A percentile compares a stretch with the other conserved stretches of the same genome.
Conservation (phyloP, 345 rosid genomes). For the Clarkia xantiana region DNA sequence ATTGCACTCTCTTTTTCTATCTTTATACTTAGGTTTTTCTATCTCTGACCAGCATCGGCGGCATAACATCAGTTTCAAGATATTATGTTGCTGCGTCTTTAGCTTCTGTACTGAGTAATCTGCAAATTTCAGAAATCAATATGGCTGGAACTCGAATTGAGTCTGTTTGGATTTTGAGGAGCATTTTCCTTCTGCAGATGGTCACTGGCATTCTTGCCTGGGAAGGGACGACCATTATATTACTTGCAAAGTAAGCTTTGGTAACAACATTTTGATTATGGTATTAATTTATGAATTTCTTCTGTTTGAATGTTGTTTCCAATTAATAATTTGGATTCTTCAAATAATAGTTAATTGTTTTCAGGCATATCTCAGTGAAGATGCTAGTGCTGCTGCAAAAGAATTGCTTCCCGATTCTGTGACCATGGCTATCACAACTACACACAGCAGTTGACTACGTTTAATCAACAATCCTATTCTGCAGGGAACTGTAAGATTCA, state of each 20-base stretch:
- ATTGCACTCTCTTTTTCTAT: no score
- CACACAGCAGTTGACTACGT: conserved; percentile 53
- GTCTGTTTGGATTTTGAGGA: conserved; percentile 26
- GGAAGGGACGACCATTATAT: conserved; percentile 76
- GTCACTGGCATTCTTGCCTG: conserved; percentile 43
- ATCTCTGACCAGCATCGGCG: no score
- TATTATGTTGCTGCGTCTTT: no score
- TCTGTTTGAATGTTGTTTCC: no score
- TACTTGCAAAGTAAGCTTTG: conserved; percentile 35
- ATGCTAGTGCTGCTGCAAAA: conserved; percentile 49
- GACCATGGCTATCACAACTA: conserved; percentile 81
- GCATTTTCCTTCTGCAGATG: conserved; percentile 42
- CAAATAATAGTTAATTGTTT: background rate
- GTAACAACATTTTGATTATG: background rate
- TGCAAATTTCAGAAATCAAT: background rate
- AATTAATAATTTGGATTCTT: no score
- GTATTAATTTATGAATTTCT: background rate
- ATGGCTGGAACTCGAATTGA: conserved; percentile 16
- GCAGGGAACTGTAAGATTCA: conserved; percentile 33
- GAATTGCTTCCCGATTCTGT: conserved; percentile 66
- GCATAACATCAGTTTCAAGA: no score
- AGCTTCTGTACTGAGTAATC: background rate
- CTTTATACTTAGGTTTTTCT: no score
- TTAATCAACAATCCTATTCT: conserved; percentile 17
- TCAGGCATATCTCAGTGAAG: conserved; percentile 55